phyloP scores from a whole-genome alignment of 2,329 filamentous ascomycete genomes.

The Talaromyces sp. region DNA sequence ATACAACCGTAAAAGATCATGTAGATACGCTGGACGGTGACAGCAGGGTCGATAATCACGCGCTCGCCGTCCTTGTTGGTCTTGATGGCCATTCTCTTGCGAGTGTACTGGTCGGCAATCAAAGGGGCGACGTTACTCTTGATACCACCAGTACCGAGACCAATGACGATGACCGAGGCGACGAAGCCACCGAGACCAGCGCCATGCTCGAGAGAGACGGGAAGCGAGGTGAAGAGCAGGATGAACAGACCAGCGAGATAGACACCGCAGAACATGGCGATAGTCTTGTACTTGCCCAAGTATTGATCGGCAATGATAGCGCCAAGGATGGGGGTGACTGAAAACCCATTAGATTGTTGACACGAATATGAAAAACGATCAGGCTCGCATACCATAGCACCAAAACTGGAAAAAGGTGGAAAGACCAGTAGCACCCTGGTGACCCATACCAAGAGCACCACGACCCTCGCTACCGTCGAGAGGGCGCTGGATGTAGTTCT shows the following conservation, averaged over 20 bases:
- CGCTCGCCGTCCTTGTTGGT: slow-evolving; percentile 47
- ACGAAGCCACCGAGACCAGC: slow-evolving; percentile 56
- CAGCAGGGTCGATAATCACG: slow-evolving; percentile 63
- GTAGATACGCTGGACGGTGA: slow-evolving; percentile 67
- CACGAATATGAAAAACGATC: not conserved
- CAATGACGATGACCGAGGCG: slow-evolving; percentile 59
- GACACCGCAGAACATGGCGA: slow-evolving; percentile 35
- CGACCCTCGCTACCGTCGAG: slow-evolving; percentile 38
- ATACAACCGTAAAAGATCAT: slow-evolving; percentile 74
- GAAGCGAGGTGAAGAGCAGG: slow-evolving; percentile 55
- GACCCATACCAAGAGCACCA: slow-evolving; percentile 44
- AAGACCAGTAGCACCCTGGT: slow-evolving; percentile 48
- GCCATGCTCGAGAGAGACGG: slow-evolving; percentile 48
- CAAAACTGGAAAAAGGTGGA: slow-evolving; percentile 56
- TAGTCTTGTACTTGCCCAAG: slow-evolving; percentile 60
- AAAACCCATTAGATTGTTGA: not conserved
- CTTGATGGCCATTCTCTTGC: slow-evolving; percentile 51
- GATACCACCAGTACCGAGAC: slow-evolving; percentile 57
- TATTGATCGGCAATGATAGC: slow-evolving; percentile 60
- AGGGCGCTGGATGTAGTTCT: slow-evolving; percentile 53
- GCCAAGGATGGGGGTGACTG: slow-evolving; percentile 56
- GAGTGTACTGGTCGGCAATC: slow-evolving; percentile 64
- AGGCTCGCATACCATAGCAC: slow-evolving; percentile 39
- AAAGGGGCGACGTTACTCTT: slow-evolving; percentile 43
- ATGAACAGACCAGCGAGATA: slow-evolving; percentile 54